Evolutionary conservation across 116 monocot species (phyloP).

Genomic region (Iris pallida): DNA sequence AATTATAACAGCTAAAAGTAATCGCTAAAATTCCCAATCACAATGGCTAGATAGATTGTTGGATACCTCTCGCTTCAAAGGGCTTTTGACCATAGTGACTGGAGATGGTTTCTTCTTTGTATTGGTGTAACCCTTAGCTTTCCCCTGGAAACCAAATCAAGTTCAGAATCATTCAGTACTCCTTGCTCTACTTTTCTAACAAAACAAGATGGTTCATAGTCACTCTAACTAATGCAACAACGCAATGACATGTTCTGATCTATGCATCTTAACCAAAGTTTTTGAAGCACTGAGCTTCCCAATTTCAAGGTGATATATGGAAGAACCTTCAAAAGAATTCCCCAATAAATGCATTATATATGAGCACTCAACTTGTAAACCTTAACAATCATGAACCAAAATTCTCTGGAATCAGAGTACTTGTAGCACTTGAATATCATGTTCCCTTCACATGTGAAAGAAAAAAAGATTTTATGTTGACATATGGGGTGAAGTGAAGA

Average conservation of each 20-base stretch:
- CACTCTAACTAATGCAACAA: neutral
- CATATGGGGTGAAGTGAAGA: neutral
- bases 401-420: neutral
- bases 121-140: conserved; percentile 17
- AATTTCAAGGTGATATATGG: neutral
- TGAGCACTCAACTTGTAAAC: neutral
- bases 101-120: conserved; percentile 18
- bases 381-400: neutral
- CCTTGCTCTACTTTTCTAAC: neutral
- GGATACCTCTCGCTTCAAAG: conserved; percentile 32
- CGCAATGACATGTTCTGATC: neutral
- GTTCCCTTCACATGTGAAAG: neutral
- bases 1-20: too few species aligned
- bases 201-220: neutral
- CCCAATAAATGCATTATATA: neutral
- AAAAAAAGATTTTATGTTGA: neutral
- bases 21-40: too few species aligned
- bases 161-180: conserved; percentile 1
- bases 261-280: neutral
- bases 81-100: conserved; percentile 15
- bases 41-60: too few species aligned
- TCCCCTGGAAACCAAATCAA: conserved; percentile 31
- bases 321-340: neutral
- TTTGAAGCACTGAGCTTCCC: too few species aligned
- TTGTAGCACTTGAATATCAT: neutral